Conservation (phyloP, 768 basidiomycete genomes). For the Pleurotus djamor region DNA sequence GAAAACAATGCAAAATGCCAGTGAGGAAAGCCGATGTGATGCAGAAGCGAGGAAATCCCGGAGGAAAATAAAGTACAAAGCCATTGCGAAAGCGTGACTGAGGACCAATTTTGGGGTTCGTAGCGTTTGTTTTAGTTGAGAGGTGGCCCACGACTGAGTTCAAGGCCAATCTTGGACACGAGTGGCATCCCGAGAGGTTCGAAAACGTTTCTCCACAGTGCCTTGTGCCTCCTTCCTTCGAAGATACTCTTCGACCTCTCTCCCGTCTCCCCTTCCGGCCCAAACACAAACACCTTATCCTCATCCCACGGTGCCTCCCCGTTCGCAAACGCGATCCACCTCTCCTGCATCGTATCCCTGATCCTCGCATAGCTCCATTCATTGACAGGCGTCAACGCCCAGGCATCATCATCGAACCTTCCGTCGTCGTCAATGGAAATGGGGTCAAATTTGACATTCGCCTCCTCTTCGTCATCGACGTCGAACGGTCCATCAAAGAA, state of each 20-base stretch:
- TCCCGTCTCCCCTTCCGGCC: slow-evolving; percentile 80
- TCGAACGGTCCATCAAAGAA: slow-evolving; percentile 31
- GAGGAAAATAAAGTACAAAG: too few relatives aligned
- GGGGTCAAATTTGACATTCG: slow-evolving; percentile 23
- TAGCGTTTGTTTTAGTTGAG: slow-evolving; percentile 11
- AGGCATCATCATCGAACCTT: slow-evolving; percentile 31
- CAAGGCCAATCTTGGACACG: slow-evolving; percentile 71
- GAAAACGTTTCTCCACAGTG: slow-evolving; percentile 63
- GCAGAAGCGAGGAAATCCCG: neutral
- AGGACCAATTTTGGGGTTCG: neutral
- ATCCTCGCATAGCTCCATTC: slow-evolving; percentile 66
- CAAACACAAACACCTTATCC: slow-evolving; percentile 74
- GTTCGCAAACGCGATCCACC: slow-evolving; percentile 75
- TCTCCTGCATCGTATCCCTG: slow-evolving; percentile 67
- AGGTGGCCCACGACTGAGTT: slow-evolving; percentile 69
- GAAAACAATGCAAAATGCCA: neutral
- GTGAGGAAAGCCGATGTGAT: neutral
- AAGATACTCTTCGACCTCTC: slow-evolving; percentile 67
- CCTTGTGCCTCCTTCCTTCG: slow-evolving; percentile 56
- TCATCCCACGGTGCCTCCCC: slow-evolving; percentile 72
- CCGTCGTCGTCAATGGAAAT: slow-evolving; percentile 12
- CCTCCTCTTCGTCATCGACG: slow-evolving; percentile 33
- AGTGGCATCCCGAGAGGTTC: slow-evolving; percentile 66
- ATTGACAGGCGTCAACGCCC: slow-evolving; percentile 60
- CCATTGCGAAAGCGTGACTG: neutral